Base-by-base conservation (phyloP, 225 moss, liverwort and hornwort species). In the Anthoceros angustus region DNA sequence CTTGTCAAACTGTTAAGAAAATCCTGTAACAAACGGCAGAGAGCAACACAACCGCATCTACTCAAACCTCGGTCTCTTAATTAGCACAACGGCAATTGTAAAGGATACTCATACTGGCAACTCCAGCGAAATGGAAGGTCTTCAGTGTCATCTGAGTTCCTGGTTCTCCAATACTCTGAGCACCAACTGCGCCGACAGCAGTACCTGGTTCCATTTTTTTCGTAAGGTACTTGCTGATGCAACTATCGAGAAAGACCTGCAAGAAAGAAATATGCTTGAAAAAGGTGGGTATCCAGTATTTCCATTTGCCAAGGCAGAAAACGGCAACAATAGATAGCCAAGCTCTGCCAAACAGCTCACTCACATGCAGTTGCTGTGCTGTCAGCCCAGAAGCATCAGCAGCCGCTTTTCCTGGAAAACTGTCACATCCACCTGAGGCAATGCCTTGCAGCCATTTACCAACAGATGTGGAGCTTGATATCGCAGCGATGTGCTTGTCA, bases 41-140 rank as follows among this genome's bases (percentile, higher is more conserved):
- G 5, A n/a, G 15, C 12, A 46, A 12, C 39, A n/a, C 55, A 55
- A 55, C 7, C 0, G 23, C 55, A 55, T 38, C 62, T 40, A n/a
- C 15, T 49, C 23, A 11, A 8, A 43, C 39, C 43, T 40, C 43
- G 43, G 5, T 15, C 12, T 43, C 25, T 9, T 2, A 40, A 25
- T 42, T 24, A 9, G 10, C 62, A 40, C 42, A 48, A 39, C 7
- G 61, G 64, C 43, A 18, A 43, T 71, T 62, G 62, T 20, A 64
- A 64, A 81, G 93, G 93, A 93, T 93, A 93, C 93, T 95, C 94
- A 95, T 95, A 80, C 90, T 95, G 66, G 94, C 90, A 67, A 95
- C 94, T 25, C 94, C 94, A 62, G 93, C 89, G 76, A 93, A 89
- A 80, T 89, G 93, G 68, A 93, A 84, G 41, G 78, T 81, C 66